Percentiles rank a stretch among this genome's conserved stretches.
These are phyloP conservation scores for Angomonas desouzai DNA, from an alignment of 208 protist species.

Conservation along the genomic window DNA sequence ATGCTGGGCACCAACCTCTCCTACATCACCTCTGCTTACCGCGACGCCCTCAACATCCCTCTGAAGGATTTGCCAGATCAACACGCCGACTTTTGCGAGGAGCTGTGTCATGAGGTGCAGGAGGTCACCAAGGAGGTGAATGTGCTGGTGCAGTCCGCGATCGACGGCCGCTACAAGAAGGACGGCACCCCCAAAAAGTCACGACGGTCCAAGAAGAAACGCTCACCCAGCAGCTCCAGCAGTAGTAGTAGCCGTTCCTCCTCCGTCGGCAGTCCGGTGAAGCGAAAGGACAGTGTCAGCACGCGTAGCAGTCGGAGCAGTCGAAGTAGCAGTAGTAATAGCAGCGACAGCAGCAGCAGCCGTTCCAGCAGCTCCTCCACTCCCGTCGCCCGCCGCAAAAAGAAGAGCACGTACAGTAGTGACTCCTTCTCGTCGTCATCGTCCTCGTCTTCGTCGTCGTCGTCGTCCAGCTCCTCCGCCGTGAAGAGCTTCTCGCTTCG, in stretches of 20 bases:
- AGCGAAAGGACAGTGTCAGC: not conserved
- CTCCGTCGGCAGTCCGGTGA: constrained; percentile 2
- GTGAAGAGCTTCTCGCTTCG: not conserved
- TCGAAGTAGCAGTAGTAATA: constrained; percentile 18
- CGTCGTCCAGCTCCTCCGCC: constrained; percentile 2
- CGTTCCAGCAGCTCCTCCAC: constrained; percentile 9
- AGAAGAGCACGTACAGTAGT: not conserved
- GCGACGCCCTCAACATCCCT: constrained; percentile 41
- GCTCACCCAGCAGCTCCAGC: constrained; percentile 12
- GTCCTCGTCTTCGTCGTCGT: constrained; percentile 2
- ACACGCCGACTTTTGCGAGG: constrained; percentile 58
- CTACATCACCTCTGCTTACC: constrained; percentile 61
- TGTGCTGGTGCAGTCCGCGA: constrained; percentile 74
- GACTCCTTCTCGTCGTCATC: constrained; percentile 6
- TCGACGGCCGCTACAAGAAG: constrained; percentile 46
- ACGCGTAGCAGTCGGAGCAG: constrained; percentile 11
- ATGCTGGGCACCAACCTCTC: constrained; percentile 64
- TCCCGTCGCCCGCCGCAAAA: constrained; percentile 3
- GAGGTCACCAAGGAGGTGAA: constrained; percentile 63
- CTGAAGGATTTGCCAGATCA: constrained; percentile 46
- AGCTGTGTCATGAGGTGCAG: constrained; percentile 47
- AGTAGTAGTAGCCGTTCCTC: constrained; percentile 6
- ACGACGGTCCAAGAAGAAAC: constrained; percentile 1
- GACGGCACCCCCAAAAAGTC: constrained; percentile 9
- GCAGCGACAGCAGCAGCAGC: constrained; percentile 22